Evolutionary conservation across 164 flowering plant species (phyloP), one percentile per base, ranked within the genome.

Genomic region (Stephania yunnanensis): DNA sequence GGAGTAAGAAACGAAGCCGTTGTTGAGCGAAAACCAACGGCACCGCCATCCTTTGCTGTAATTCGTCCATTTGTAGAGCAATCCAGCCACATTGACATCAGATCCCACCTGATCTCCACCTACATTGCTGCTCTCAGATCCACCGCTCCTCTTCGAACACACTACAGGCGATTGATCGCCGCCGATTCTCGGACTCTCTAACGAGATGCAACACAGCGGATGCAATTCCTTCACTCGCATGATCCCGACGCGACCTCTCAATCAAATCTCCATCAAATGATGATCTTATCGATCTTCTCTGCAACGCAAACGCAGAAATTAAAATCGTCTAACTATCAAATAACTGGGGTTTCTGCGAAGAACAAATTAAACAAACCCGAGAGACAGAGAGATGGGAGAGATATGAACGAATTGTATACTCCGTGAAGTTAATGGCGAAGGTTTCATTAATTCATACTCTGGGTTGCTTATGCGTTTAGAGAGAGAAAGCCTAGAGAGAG

Each of bases 41-140:
- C 92, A 89, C 87, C 97, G 89, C 98, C 98, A 95, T 4, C 98
- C 98, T 79, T 92, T 95, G 13, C 92, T 85, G 86, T 88, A 95
- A 85, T 95, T 95, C 22, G 97, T 91, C 98, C 98, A 95, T 83
- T 95, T 95, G 82, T 90, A 83, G 8, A 95, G 80, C 7, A 90
- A 85, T 44, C 97, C 98, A 44, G 96, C 96, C 53, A 92, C 92
- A 17, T 82, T 79, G 25, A 73, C 78, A 45, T 81, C 85, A 36
- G 87, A 85, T 83, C 86, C 87, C 69, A 77, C 64, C 70, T 36
- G 42, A 2, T 76, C 73, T 44, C 75, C 61, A n/a, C 76, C 76
- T 25, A 78, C 86, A 81, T 78, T 79, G 77, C 42, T 25, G 25
- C 68, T 71, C 2, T 86, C 89, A 79, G 92, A 86, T 86, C 90